Base-by-base conservation (phyloP, 306 rosid genomes). In the Psophocarpus tetragonolobus region DNA sequence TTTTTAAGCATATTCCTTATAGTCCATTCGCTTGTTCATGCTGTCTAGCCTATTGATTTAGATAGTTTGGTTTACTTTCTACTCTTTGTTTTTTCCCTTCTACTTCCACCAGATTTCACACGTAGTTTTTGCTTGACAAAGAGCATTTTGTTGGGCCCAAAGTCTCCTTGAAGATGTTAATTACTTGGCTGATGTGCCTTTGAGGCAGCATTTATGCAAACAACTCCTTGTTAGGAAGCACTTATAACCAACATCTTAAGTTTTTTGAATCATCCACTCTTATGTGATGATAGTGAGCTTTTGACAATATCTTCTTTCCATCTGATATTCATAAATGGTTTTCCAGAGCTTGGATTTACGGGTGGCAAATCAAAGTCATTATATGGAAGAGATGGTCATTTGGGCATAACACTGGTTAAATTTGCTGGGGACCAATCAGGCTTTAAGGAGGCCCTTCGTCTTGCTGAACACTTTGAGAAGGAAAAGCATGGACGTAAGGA, bases 351-450 rank as follows among this genome's bases (percentile, higher is more conserved):
- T n/a, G 99, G 99, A 64, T 86, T 90, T 86, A 73, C 57, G 69
- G 91, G 93, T 83, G 99, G 99, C 79, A 96, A 96, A 86, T 90
- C 99, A 15, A 93, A 93, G 81, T 91, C 99, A 70, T 79, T 93
- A 84, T 96, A 96, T 21, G 97, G 97, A 80, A 93, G 97, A 84
- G 99, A 96, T 18, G 99, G 99, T 75, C 99, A 96, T 88, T 84
- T 91, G 88, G 99, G 99, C 71, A 75, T 85, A 58, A 91, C 94
- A 20, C 62, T 96, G 84, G 77, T 96, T 70, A 96, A 91, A 69
- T 96, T 90, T 83, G 71, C 97, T 12, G 94, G 90, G 48, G 96
- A 93, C 56, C 91, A 83, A 60, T 84, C 93, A 14, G 99, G 99
- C 83, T 82, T 96, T 44, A 85, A 90, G 86, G 98, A 90, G 67